Evolutionary conservation across 192 early-diverging fungal species (phyloP).

Genomic region (Coemansia sp.): DNA sequence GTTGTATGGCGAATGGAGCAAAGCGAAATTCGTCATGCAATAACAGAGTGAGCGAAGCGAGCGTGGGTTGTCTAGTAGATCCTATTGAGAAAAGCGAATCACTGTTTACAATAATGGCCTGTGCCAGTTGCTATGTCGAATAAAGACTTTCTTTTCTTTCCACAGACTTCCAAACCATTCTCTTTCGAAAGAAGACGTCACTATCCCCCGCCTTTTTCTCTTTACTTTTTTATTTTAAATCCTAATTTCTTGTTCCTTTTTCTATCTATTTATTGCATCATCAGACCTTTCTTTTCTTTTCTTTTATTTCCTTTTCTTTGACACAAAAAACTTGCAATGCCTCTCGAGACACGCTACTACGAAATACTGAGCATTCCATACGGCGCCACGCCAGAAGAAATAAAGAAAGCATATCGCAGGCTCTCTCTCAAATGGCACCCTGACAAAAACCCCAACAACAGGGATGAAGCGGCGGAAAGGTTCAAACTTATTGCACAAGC

Average conservation of each 20-base stretch:
- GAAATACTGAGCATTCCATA: constrained; percentile 65
- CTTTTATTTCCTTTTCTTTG: neutral
- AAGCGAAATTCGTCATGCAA: too few relatives aligned
- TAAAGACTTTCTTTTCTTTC: too few relatives aligned
- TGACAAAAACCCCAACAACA: constrained; percentile 60
- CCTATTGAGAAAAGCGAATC: too few relatives aligned
- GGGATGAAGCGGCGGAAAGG: constrained; percentile 43
- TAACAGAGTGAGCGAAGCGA: too few relatives aligned
- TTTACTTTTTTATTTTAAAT: constrained; percentile 3
- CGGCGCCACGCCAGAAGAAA: constrained; percentile 64
- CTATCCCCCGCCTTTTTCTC: neutral
- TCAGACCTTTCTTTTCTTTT: constrained; percentile 5
- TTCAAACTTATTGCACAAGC: constrained; percentile 58
- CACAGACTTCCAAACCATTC: too few relatives aligned
- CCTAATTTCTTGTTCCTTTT: neutral
- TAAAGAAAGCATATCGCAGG: constrained; percentile 76
- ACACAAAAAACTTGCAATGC: constrained; percentile 21
- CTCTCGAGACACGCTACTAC: constrained; percentile 62
- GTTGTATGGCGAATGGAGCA: too few relatives aligned
- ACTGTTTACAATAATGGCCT: too few relatives aligned
- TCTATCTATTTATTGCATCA: neutral
- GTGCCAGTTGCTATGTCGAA: too few relatives aligned
- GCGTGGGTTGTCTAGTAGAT: too few relatives aligned
- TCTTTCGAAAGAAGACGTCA: neutral
- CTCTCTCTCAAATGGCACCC: constrained; percentile 76